These are phyloP conservation scores for Mycena belliarum DNA, from an alignment of 768 basidiomycete genomes.

Conservation along the genomic window DNA sequence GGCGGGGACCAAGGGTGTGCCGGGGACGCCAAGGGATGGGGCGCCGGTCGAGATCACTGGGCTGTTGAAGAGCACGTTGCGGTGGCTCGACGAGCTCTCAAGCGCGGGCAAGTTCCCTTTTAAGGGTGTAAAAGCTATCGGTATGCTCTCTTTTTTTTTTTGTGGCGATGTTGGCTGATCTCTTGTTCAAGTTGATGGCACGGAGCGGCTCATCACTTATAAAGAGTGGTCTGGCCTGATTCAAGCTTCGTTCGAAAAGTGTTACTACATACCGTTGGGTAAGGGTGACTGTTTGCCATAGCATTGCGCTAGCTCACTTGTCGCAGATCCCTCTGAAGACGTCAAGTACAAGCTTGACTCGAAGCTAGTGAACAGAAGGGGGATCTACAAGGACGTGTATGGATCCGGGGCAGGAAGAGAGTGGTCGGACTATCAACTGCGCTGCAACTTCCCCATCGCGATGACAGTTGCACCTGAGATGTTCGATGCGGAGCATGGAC, in stretches of 20 bases:
- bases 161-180: not conserved
- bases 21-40: constrained; percentile 96
- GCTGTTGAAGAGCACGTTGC: constrained; percentile 85
- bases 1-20: constrained; percentile 91
- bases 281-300: constrained; percentile 25
- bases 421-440: constrained; percentile 97
- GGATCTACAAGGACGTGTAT: constrained; percentile 98
- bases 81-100: constrained; percentile 81
- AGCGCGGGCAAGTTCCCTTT: constrained; percentile 77
- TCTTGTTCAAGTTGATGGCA: constrained; percentile 60
- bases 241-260: constrained; percentile 84
- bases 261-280: constrained; percentile 88
- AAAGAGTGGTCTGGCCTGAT: constrained; percentile 87
- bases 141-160: constrained; percentile 47
- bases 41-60: constrained; percentile 96
- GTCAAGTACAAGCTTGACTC: constrained; percentile 67
- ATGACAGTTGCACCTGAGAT: constrained; percentile 98
- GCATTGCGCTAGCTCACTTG: not conserved
- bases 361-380: constrained; percentile 78
- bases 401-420: constrained; percentile 85
- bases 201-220: constrained; percentile 75
- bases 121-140: constrained; percentile 78
- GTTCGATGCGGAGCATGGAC: constrained; percentile 79
- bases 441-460: constrained; percentile 91
- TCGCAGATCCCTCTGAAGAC: constrained; percentile 72